Evolutionary conservation across 305 asterid genomes (phyloP), one percentile per base, ranked within the genome.

Genomic region (Rubia tinctorum): DNA sequence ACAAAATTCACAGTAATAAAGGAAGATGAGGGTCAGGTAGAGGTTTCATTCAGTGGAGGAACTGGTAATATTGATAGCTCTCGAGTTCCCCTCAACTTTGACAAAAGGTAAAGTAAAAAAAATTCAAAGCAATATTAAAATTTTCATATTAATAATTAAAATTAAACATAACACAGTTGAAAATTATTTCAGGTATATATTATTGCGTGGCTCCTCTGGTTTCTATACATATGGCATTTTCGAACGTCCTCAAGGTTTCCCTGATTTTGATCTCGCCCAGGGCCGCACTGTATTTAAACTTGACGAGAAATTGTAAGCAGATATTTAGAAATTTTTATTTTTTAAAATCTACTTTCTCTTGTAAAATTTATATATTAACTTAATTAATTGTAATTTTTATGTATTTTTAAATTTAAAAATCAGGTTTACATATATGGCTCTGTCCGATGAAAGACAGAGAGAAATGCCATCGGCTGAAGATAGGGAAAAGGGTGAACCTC

Each of bases 31-130:
- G 71, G 84, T 34, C 88, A 84, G 80, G 79, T 86, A 5, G 96
- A 90, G 86, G 75, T 90, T 66, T 90, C 92, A 14, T 90, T 90
- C 37, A 69, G 75, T 18, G 79, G 78, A 73, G 76, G 77, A 43
- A 87, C 84, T 86, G 74, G 78, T 60, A 39, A 80, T 66, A 79
- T 89, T 3, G 9, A 14, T 11, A n/a, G 20, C 2, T 69, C 74
- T 9, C 81, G 74, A 63, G 81, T 83, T 70, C 90, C 94, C 17
- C 74, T 90, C 1, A 90, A 88, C 65, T 84, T 86, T 71, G 96
- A 92, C 89, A 92, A 90, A 86, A 90, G 98, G 98, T 92, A 81
- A 75, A 76, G 71, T 76, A 80, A 77, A n/a, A n/a, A n/a, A n/a
- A n/a, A n/a, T n/a, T n/a, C n/a, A 81, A 75, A 76, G 71, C 75